A percentile compares a stretch with the other conserved stretches of the same genome.
Evolutionary conservation across 148 eudicot genomes (phyloP).

Genomic region (Arbutus unedo): DNA sequence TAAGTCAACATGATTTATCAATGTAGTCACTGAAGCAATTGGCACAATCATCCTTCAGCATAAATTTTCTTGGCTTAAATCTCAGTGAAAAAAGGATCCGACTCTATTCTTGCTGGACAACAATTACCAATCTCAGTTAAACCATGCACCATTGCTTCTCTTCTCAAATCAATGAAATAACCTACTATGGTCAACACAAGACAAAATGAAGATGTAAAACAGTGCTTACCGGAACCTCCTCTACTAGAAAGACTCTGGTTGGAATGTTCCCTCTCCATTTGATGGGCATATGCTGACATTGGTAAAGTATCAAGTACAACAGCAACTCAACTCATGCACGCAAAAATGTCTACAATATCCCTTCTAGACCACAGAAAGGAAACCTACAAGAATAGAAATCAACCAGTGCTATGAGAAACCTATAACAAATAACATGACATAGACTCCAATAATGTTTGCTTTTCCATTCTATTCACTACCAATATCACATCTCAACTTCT

Average conservation of each 20-base stretch:
- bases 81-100: background rate
- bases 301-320: background rate
- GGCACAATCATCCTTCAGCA: background rate
- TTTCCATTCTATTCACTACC: background rate
- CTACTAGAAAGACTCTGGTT: slow-evolving; percentile 29
- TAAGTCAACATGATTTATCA: background rate
- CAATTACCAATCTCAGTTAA: background rate
- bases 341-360: background rate
- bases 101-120: background rate
- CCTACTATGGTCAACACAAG: background rate
- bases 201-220: background rate
- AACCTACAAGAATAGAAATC: slow-evolving; percentile 13
- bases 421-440: background rate
- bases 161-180: background rate
- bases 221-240: slow-evolving; percentile 35
- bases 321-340: background rate
- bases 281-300: slow-evolving; percentile 27
- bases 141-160: background rate
- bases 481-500: background rate
- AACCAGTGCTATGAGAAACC: background rate
- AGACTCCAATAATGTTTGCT: background rate
- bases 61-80: background rate
- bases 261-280: slow-evolving; percentile 35
- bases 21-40: background rate
- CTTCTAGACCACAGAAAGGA: background rate